A percentile compares a stretch with the other conserved stretches of the same genome.
Evolutionary conservation across 179 eudicot species (phyloP).

Genomic region (Spinacia oleracea): DNA sequence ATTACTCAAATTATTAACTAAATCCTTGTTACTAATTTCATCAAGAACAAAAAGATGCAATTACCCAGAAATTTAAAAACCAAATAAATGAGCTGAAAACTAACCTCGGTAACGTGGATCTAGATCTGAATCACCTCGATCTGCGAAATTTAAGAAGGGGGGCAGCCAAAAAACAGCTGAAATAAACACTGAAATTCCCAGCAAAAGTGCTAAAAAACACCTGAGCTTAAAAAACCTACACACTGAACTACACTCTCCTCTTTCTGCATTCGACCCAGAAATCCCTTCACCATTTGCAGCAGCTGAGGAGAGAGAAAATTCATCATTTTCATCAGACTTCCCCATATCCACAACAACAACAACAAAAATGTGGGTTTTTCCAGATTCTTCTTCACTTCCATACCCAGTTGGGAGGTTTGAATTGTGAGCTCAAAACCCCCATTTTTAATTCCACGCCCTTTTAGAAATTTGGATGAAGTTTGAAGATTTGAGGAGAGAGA

Average conservation of each 20-base stretch:
- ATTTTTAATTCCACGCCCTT: background rate
- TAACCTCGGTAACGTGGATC: constrained; percentile 59
- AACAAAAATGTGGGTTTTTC: constrained; percentile 29
- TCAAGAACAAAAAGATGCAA: constrained; percentile 7
- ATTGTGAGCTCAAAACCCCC: constrained; percentile 29
- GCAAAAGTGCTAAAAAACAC: constrained; percentile 63
- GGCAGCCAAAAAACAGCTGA: constrained; percentile 87
- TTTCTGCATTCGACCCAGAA: constrained; percentile 26
- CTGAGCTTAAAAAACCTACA: constrained; percentile 41
- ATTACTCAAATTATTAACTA: background rate
- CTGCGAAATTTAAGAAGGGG: constrained; percentile 55
- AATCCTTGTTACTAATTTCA: background rate
- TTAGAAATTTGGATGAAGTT: background rate
- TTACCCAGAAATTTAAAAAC: background rate
- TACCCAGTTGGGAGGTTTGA: constrained; percentile 32
- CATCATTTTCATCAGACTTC: constrained; percentile 59
- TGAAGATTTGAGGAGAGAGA: constrained; percentile 9
- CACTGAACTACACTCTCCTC: constrained; percentile 30
- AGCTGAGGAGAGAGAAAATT: constrained; percentile 35
- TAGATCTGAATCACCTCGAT: constrained; percentile 71
- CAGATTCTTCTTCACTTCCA: constrained; percentile 26
- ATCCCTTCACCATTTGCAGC: constrained; percentile 20
- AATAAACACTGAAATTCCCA: constrained; percentile 62
- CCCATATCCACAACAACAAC: constrained; percentile 51
- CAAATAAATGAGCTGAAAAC: background rate